Evolutionary conservation across 1,139 yeast genomes (phyloP), one percentile per base, ranked within the genome.

Genomic region (Maudiozyma humilis): DNA sequence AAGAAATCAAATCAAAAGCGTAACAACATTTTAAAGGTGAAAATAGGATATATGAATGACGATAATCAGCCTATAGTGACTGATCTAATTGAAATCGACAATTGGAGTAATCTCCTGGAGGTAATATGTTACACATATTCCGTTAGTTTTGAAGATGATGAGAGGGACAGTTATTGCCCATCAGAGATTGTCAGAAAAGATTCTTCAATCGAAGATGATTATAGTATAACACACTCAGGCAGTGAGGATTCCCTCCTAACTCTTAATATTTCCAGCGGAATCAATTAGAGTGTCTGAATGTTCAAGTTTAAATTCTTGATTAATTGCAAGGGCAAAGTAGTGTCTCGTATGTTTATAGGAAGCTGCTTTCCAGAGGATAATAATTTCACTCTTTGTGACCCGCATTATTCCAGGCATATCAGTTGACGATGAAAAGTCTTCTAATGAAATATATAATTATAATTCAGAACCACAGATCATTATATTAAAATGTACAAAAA

Each of bases 41-140:
- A 58, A 43, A 54, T 63, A 1, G 67, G 67, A 0, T 63, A 53
- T 40, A 47, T 58, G 29, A 60, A 63, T 44, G 50, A 50, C 12
- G 65, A 59, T 43, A 59, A 61, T n/a, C n/a, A 37, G 53, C 56
- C 39, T 60, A 61, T 14, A 42, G 46, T 23, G 50, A 61, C 1
- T 44, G 65, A 63, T 43, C 46, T 62, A 8, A 52, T 58, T 1
- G 67, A 63, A 46, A 51, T 62, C 1, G 53, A 54, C 29, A 43
- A 53, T 7, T 62, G 64, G 63, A 44, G 44, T 17, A 50, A 50
- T 27, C 32, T 61, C 6, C 40, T 63, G 27, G 67, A 63, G 41
- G 51, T 59, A 1, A 29, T 62, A 7, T 56, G 64, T 36, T 59
- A 55, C 41, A 54, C 57, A 34, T 61, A 57, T 36, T 53, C 56